Percentiles rank a stretch among this genome's conserved stretches.
These are phyloP conservation scores for Microdochium trichocladiopsis DNA, from an alignment of 2,329 filamentous ascomycete species.

Conservation along the genomic window DNA sequence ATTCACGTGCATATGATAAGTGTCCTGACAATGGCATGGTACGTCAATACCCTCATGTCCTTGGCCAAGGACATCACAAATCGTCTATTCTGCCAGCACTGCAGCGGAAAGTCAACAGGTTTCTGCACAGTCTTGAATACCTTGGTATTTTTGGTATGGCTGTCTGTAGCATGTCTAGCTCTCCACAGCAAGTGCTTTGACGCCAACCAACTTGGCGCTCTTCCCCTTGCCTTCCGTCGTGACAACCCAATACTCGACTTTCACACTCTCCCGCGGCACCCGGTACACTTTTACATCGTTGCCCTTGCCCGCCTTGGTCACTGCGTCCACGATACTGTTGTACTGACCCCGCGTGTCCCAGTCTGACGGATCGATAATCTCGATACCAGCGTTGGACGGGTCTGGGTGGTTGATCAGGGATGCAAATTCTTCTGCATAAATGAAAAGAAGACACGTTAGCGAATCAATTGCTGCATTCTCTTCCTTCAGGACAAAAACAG, in stretches of 20 bases:
- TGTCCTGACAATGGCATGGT: too few species aligned
- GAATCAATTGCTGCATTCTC: too few species aligned
- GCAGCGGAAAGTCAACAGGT: too few species aligned
- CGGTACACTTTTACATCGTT: constrained; percentile 69
- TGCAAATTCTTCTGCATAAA: constrained; percentile 60
- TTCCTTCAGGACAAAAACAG: too few species aligned
- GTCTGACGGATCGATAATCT: constrained; percentile 59
- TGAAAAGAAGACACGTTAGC: constrained; percentile 1
- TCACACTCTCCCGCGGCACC: constrained; percentile 53
- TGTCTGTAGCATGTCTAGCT: constrained; percentile 28
- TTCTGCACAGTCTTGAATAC: too few species aligned
- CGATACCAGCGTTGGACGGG: constrained; percentile 47
- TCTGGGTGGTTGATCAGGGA: constrained; percentile 54
- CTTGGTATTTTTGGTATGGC: not conserved
- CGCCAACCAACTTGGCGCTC: constrained; percentile 61
- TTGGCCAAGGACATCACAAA: too few species aligned
- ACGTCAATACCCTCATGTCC: too few species aligned
- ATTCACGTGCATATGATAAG: too few species aligned
- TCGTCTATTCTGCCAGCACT: too few species aligned
- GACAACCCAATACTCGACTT: constrained; percentile 76
- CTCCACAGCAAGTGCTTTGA: constrained; percentile 74
- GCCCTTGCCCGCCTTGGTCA: constrained; percentile 55
- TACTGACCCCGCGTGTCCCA: constrained; percentile 74
- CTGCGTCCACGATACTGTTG: constrained; percentile 58
- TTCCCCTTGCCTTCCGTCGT: constrained; percentile 49